phyloP scores from a whole-genome alignment of 2,329 filamentous ascomycete species.

The Exophiala lecanii-corni region DNA sequence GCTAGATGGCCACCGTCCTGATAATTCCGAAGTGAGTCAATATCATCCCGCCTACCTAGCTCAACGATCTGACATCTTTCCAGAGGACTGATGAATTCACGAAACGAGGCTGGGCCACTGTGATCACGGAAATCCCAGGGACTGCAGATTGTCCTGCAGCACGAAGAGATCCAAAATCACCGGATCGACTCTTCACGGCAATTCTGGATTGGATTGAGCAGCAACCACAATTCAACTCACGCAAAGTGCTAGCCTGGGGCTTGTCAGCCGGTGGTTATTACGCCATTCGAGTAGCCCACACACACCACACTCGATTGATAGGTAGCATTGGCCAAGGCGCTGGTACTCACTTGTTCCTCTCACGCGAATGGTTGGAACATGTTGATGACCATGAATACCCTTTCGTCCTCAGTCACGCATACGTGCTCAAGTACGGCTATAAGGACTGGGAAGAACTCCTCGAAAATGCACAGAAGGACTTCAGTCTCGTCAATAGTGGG shows the following conservation, averaged over 20 bases:
- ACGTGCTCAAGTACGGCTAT: constrained; percentile 62
- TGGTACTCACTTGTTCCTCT: constrained; percentile 59
- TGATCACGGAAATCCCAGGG: constrained; percentile 62
- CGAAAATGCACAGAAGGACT: constrained; percentile 53
- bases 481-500: constrained; percentile 57
- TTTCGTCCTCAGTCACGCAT: constrained; percentile 51
- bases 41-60: neutral
- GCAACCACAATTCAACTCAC: constrained; percentile 52
- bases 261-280: constrained; percentile 65
- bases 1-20: constrained; percentile 59
- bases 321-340: constrained; percentile 61
- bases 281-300: constrained; percentile 63
- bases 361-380: constrained; percentile 54
- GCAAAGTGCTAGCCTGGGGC: constrained; percentile 58
- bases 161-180: constrained; percentile 51
- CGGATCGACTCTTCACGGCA: constrained; percentile 60
- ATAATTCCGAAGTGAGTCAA: constrained; percentile 47
- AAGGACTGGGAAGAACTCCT: constrained; percentile 52
- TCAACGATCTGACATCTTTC: constrained; percentile 3
- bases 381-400: constrained; percentile 65
- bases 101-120: constrained; percentile 57
- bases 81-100: constrained; percentile 57
- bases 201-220: constrained; percentile 57
- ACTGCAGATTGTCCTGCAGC: constrained; percentile 65
- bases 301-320: constrained; percentile 51